Percentiles rank a stretch among this genome's conserved stretches.
These are phyloP conservation scores for Moesziomyces globuligerus DNA, from an alignment of 1,284 basidiomycete genomes.

Conservation along the genomic window DNA sequence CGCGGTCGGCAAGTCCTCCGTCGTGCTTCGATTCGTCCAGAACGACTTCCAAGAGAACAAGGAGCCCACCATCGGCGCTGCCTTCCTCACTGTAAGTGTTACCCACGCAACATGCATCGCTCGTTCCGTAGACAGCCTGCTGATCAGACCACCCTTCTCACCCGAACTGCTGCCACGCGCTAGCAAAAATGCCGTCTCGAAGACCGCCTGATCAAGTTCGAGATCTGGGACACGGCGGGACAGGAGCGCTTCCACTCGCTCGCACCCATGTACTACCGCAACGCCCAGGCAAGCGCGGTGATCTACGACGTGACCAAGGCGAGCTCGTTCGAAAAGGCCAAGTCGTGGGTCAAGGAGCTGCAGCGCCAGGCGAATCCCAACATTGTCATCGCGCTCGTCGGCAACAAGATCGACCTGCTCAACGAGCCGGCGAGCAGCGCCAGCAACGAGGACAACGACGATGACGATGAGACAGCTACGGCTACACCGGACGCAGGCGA, in stretches of 20 bases:
- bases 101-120: no score
- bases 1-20: conserved; percentile 98
- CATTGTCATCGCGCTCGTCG: conserved; percentile 80
- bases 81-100: conserved; percentile 72
- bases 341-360: conserved; percentile 99
- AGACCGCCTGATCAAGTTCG: conserved; percentile 81
- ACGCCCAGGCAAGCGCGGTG: conserved; percentile 96
- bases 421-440: conserved; percentile 70
- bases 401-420: conserved; percentile 80
- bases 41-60: conserved; percentile 97
- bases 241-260: conserved; percentile 94
- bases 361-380: conserved; percentile 99
- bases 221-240: conserved; percentile 95
- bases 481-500: conserved; percentile 41
- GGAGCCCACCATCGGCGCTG: conserved; percentile 97
- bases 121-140: background rate
- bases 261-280: conserved; percentile 97
- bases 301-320: conserved; percentile 94
- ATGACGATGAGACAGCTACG: conserved; percentile 70
- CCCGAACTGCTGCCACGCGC: background rate
- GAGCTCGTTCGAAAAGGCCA: conserved; percentile 95
- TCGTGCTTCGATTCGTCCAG: conserved; percentile 94
- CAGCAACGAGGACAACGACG: conserved; percentile 40
- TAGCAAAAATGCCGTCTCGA: conserved; percentile 75
- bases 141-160: background rate